Percentiles rank a stretch among this genome's conserved stretches.
Conservation (phyloP, 768 basidiomycete species). For the Leccinum variicolor region DNA sequence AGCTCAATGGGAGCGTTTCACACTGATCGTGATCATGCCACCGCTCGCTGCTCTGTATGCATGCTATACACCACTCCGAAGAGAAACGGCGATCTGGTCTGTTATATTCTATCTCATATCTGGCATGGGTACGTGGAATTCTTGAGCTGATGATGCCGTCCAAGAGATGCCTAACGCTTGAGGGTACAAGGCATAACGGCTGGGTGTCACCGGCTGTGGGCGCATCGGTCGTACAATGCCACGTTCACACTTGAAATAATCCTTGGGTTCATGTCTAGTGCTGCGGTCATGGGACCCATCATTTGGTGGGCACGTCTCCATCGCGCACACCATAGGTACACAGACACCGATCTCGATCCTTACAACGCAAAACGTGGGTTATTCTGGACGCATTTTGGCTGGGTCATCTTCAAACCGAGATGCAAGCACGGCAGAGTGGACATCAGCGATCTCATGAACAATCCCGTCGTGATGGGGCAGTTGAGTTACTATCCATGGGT, state of each 20-base stretch:
- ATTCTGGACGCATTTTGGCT: background rate
- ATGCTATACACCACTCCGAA: conserved; percentile 17
- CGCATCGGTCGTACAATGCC: conserved; percentile 1
- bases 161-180: background rate
- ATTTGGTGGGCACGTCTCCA: conserved; percentile 1
- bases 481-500: background rate
- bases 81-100: conserved; percentile 1
- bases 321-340: conserved; percentile 4
- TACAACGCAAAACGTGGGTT: background rate
- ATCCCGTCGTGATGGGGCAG: conserved; percentile 4
- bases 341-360: conserved; percentile 8
- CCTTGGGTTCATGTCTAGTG: background rate
- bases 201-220: conserved; percentile 2
- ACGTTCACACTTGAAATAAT: background rate
- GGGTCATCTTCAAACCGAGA: conserved; percentile 1
- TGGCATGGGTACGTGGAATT: background rate
- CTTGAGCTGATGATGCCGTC: background rate
- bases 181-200: background rate
- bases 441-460: conserved; percentile 1
- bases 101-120: background rate
- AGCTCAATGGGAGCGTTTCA: conserved; percentile 67
- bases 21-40: conserved; percentile 68
- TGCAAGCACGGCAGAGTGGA: conserved; percentile 2
- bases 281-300: background rate
- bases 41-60: conserved; percentile 66